phyloP scores from a whole-genome alignment of 768 basidiomycete genomes.

The Leucosporidium scottii region DNA sequence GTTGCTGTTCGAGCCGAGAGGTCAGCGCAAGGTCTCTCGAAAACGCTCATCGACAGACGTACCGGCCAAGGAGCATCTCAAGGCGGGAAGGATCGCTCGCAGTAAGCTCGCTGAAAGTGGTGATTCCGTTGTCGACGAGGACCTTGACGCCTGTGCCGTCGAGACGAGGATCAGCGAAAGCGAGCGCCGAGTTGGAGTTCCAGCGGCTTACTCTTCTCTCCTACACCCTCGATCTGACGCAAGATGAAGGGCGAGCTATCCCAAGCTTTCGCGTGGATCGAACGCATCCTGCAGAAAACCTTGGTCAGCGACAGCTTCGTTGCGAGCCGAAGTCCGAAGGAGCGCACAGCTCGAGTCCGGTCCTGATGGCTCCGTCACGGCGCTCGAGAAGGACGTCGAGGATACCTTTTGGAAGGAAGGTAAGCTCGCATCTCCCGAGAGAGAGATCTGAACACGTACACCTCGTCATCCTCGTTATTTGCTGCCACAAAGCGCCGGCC shows the following conservation, averaged over 20 bases:
- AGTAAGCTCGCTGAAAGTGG: conserved; percentile 21
- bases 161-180: not conserved
- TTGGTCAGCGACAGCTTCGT: not conserved
- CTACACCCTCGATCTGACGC: conserved; percentile 80
- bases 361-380: conserved; percentile 61
- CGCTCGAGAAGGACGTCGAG: conserved; percentile 68
- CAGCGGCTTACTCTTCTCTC: conserved; percentile 54
- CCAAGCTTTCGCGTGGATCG: conserved; percentile 79
- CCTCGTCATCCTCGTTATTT: conserved; percentile 43
- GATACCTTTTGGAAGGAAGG: conserved; percentile 42
- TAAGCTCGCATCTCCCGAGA: no score
- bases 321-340: conserved; percentile 2
- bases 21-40: not conserved
- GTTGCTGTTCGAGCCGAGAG: conserved; percentile 1
- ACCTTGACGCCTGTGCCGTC: conserved; percentile 3
- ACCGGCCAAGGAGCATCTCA: conserved; percentile 28
- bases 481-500: not conserved
- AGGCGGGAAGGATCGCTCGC: conserved; percentile 10
- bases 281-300: conserved; percentile 51
- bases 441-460: no score
- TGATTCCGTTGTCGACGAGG: conserved; percentile 22
- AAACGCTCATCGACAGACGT: not conserved
- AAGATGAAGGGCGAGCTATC: conserved; percentile 78
- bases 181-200: not conserved
- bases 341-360: conserved; percentile 66